Percentiles rank a stretch among this genome's conserved stretches.
These are phyloP conservation scores for Penicillium fimorum DNA, from an alignment of 495 filamentous ascomycete species.

Conservation along the genomic window DNA sequence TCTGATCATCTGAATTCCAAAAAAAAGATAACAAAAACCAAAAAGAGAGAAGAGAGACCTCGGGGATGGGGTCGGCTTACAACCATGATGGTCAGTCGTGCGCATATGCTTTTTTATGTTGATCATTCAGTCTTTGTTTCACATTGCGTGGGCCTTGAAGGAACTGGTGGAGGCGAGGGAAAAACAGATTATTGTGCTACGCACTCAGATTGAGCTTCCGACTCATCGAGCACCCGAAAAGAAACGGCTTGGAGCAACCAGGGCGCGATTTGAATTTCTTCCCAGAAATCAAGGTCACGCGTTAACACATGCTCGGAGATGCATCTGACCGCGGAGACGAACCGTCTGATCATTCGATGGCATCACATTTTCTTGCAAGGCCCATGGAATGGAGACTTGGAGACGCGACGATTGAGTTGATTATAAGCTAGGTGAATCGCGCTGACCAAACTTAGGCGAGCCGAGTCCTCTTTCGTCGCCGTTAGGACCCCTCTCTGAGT, in stretches of 20 bases:
- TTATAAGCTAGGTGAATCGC: slow-evolving; percentile 10
- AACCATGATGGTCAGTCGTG: slow-evolving; percentile 44
- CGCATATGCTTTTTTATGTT: slow-evolving; percentile 16
- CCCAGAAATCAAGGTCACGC: neutral
- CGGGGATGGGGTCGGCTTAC: slow-evolving; percentile 41
- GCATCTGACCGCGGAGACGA: slow-evolving; percentile 22
- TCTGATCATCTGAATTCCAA: neutral
- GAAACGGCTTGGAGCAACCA: neutral
- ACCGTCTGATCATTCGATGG: slow-evolving; percentile 11
- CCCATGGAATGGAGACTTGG: slow-evolving; percentile 7
- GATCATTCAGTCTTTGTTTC: slow-evolving; percentile 20
- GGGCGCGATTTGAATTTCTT: neutral
- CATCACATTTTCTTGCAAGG: slow-evolving; percentile 10
- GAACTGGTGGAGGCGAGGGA: neutral
- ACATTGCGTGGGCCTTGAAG: slow-evolving; percentile 15
- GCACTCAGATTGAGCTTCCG: neutral
- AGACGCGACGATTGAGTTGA: slow-evolving; percentile 14
- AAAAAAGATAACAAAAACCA: slow-evolving; percentile 12
- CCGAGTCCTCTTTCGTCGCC: slow-evolving; percentile 50
- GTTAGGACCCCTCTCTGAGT: slow-evolving; percentile 42
- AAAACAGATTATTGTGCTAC: neutral
- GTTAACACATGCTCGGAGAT: slow-evolving; percentile 12
- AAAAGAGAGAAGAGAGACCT: slow-evolving; percentile 5
- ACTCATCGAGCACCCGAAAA: neutral
- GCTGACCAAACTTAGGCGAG: slow-evolving; percentile 39